Base-by-base conservation (phyloP, 148 eudicot genomes). In the Silene uniflora region DNA sequence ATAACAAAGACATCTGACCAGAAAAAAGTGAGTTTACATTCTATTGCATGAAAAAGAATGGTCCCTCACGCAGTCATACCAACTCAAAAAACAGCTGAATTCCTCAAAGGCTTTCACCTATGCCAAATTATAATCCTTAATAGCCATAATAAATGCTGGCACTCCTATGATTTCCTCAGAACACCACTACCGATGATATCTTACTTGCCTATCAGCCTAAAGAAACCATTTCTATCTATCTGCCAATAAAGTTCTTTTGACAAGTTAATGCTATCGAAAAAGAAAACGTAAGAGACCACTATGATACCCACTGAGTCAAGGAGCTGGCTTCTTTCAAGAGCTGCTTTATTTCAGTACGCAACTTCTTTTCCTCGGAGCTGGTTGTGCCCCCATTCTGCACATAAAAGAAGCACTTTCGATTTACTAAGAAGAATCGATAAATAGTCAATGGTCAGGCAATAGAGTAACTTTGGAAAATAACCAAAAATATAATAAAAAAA, bases 321-420 rank as follows among this genome's bases (percentile, higher is more conserved):
- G 93, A 39, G 81, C 82, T 83, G 8, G 98, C 97, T 83, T 94
- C 98, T 83, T 88, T 94, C 72, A 86, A 84, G 6, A 90, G 87
- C 83, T 91, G 83, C 75, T 91, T 89, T 49, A 94, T 94, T 81
- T 94, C 98, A 42, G 76, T 35, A 8, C 93, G 96, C 76, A 94
- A 83, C 72, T 74, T 84, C 61, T 44, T 73, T 73, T 89, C 97
- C 72, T 73, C 82, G 7, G 67, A 83, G 73, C 74, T 85, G 44
- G 58, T 70, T n/a, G 80, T 69, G 71, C 84, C 89, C 80, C 81
- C 91, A 92, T 88, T 81, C 75, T 63, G 71, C 75, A 29, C 10
- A 77, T 44, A 77, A 69, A 60, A 2, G 56, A 52, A 52, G 56
- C 17, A 52, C 17, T 52, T 39, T 14, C 5, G 56, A 52, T 52